Conservation (phyloP, 495 filamentous ascomycete genomes). For the Tuber aestivum region DNA sequence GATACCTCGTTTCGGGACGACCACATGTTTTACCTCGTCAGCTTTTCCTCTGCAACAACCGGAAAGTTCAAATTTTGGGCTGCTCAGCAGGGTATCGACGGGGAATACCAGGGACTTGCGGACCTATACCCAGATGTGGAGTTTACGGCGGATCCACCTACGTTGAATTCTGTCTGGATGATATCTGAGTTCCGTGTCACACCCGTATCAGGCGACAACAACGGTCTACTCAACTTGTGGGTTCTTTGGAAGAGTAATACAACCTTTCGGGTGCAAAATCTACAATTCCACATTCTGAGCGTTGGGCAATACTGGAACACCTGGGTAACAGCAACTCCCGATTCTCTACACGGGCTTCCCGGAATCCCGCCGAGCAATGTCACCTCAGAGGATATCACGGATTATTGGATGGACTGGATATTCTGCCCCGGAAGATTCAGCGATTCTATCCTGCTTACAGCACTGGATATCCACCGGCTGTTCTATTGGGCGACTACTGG, state of each 20-base stretch:
- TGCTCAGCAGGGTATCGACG: constrained; percentile 52
- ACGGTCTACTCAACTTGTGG: constrained; percentile 62
- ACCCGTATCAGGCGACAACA: constrained; percentile 42
- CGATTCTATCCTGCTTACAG: constrained; percentile 68
- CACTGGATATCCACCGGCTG: constrained; percentile 38
- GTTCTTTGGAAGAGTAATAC: constrained; percentile 80
- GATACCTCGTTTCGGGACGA: constrained; percentile 53
- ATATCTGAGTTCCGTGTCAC: constrained; percentile 75
- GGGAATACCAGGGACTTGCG: constrained; percentile 47
- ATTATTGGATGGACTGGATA: constrained; percentile 68
- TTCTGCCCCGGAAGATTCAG: constrained; percentile 75
- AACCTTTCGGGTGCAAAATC: constrained; percentile 63
- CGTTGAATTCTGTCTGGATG: constrained; percentile 75
- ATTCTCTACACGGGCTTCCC: constrained; percentile 56
- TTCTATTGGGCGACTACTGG: constrained; percentile 32
- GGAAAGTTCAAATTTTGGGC: constrained; percentile 96
- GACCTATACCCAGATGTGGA: constrained; percentile 60
- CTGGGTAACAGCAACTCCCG: constrained; percentile 67
- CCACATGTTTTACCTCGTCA: constrained; percentile 67
- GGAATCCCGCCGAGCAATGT: constrained; percentile 56
- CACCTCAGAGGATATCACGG: constrained; percentile 52
- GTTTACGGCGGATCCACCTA: constrained; percentile 62
- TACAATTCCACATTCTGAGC: constrained; percentile 54
- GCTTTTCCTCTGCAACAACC: constrained; percentile 77
- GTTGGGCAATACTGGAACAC: constrained; percentile 58